Evolutionary conservation across 116 monocot species (phyloP).

Genomic region (Cymodocea nodosa): DNA sequence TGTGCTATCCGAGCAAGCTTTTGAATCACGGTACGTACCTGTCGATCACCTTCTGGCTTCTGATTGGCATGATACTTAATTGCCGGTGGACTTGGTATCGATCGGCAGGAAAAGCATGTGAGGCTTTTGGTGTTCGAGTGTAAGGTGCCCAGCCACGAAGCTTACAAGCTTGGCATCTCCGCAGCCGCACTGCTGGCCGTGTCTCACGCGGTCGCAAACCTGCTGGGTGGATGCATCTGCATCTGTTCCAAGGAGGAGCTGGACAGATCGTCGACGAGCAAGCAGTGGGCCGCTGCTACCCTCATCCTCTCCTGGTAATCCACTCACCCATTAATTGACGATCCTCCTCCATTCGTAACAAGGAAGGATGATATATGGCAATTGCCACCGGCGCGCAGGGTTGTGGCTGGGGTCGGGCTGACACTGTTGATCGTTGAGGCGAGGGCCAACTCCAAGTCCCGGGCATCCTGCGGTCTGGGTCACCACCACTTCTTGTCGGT

Average conservation of each 20-base stretch:
- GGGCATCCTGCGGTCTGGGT: conserved; percentile 39
- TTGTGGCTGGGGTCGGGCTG: conserved; percentile 9
- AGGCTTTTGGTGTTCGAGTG: conserved; percentile 66
- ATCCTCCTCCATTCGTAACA: neutral
- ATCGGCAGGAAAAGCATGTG: conserved; percentile 48
- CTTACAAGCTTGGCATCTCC: conserved; percentile 61
- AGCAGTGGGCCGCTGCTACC: conserved; percentile 31
- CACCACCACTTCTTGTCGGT: conserved; percentile 47
- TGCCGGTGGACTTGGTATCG: too few relatives aligned
- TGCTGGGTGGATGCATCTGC: conserved; percentile 66
- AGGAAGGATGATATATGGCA: neutral
- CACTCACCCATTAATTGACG: neutral
- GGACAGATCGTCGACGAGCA: conserved; percentile 25
- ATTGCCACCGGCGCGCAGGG: neutral
- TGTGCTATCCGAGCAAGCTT: neutral
- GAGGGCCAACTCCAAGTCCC: conserved; percentile 40
- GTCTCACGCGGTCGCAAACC: conserved; percentile 43
- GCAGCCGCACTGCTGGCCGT: conserved; percentile 53
- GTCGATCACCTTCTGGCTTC: neutral
- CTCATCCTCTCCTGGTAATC: conserved; percentile 59
- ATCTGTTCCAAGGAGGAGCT: conserved; percentile 36
- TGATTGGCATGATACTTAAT: neutral
- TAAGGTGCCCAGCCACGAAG: conserved; percentile 56
- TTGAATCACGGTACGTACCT: neutral
- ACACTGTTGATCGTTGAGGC: conserved; percentile 15